Conservation (phyloP, 768 basidiomycete genomes). For the Amanita polypyramis region DNA sequence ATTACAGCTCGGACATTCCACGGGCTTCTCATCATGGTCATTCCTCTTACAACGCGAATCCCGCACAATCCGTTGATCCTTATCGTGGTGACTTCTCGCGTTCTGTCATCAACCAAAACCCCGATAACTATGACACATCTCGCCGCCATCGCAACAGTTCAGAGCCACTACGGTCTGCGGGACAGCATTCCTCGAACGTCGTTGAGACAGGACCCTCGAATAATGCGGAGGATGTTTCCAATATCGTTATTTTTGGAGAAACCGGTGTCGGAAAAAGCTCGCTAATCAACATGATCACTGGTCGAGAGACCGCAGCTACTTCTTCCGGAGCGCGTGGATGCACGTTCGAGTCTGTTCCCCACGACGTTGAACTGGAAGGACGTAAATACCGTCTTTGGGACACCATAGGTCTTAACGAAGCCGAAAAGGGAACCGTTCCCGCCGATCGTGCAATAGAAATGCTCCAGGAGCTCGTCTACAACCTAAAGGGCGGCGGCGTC, state of each 20-base stretch:
- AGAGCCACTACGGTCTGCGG: not conserved
- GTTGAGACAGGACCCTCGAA: too few relatives aligned
- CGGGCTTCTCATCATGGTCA: too few relatives aligned
- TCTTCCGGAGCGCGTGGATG: slow-evolving; percentile 20
- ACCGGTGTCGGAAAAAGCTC: slow-evolving; percentile 20
- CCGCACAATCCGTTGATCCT: too few relatives aligned
- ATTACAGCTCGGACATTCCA: too few relatives aligned
- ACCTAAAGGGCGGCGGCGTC: not conserved
- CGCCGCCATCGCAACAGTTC: too few relatives aligned
- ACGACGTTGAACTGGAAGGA: slow-evolving; percentile 17
- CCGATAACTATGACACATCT: too few relatives aligned
- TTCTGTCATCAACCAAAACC: too few relatives aligned
- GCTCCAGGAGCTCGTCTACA: slow-evolving; percentile 10
- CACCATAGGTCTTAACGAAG: slow-evolving; percentile 24
- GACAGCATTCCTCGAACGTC: too few relatives aligned
- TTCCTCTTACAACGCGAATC: too few relatives aligned
- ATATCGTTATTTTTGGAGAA: slow-evolving; percentile 10
- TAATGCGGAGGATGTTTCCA: slow-evolving; percentile 1
- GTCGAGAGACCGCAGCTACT: slow-evolving; percentile 14
- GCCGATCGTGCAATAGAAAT: slow-evolving; percentile 19
- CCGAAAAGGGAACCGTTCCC: slow-evolving; percentile 17
- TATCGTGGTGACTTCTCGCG: too few relatives aligned
- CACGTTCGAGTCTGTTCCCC: slow-evolving; percentile 18
- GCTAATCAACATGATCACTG: slow-evolving; percentile 22
- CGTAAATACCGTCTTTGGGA: slow-evolving; percentile 20